Evolutionary conservation across 2,329 filamentous ascomycete species (phyloP), one percentile per base, ranked within the genome.

Genomic region (Pestalotiopsis sp.): DNA sequence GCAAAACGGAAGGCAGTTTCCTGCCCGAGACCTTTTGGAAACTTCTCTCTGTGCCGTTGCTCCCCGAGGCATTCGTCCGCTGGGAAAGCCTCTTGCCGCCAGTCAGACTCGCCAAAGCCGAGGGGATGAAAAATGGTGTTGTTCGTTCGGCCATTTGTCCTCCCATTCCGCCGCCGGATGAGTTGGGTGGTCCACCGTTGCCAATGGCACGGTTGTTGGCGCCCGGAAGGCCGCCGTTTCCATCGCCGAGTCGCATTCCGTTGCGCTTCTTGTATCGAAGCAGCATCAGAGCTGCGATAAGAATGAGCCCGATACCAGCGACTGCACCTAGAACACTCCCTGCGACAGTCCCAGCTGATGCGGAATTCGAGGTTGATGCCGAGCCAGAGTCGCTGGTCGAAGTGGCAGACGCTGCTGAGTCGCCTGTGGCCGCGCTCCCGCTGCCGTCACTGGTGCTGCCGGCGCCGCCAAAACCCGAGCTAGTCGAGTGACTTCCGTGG

Each of bases 1-100:
- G 83, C 49, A 92, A 79, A 11, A 91, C 89, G 2, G 90, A 89
- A 3, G 88, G 87, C 68, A 92, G 77, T 74, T 91, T 92, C 74
- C 86, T 85, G 70, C 90, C 90, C 5, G 90, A 90, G 2, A 92
- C 86, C 38, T 89, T 87, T 70, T 90, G 87, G 76, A 92, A 92
- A 0, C 89, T 87, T 70, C 83, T 82, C 74, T 91, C 89, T 36
- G 81, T 83, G 27, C 31, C 31, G 31, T 36, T 36, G 31, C 76
- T 78, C 45, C 81, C 81, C 65, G 69, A 76, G 69, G 70, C 79
- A 72, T 71, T 77, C 68, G 60, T 65, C 77, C 70, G 64, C 70
- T 70, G 75, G 66, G 74, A 79, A n/a, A 73, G 71, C 17, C 79
- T 81, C 69, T 83, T 85, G 31, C 75, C 73, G 6, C 75, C 76